Percentiles rank a stretch among this genome's conserved stretches.
Conservation (phyloP, 441 rosid genomes). For the Populus hybrid region DNA sequence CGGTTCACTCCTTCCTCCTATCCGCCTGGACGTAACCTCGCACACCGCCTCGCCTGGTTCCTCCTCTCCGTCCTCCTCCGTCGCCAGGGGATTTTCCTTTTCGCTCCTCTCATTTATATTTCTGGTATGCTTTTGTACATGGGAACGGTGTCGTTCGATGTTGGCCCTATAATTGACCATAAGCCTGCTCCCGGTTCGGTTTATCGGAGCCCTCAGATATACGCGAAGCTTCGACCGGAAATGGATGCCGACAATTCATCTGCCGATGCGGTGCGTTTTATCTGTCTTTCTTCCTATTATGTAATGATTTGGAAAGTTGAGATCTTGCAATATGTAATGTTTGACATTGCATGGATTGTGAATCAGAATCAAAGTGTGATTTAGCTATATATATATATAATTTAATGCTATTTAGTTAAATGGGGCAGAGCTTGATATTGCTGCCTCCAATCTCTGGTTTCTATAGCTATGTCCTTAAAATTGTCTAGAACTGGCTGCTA, state of each 20-base stretch:
- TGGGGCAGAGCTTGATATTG: neutral
- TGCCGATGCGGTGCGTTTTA: conserved; percentile 70
- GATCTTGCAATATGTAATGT: neutral
- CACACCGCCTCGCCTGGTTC: conserved; percentile 81
- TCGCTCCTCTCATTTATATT: conserved; percentile 83
- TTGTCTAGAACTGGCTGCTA: neutral
- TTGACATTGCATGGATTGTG: neutral
- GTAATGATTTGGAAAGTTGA: neutral
- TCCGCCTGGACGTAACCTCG: conserved; percentile 41
- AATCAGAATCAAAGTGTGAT: conserved; percentile 1
- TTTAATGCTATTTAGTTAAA: neutral
- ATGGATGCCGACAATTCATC: conserved; percentile 91
- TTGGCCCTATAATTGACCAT: conserved; percentile 52
- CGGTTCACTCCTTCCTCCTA: conserved; percentile 44
- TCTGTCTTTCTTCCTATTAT: neutral
- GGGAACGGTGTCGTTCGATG: conserved; percentile 86
- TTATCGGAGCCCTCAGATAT: conserved; percentile 85
- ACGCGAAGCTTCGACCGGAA: conserved; percentile 68
- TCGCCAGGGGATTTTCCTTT: conserved; percentile 82
- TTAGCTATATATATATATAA: neutral
- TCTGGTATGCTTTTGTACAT: conserved; percentile 90
- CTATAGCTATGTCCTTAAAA: neutral
- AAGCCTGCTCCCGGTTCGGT: conserved; percentile 80
- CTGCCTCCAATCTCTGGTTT: neutral
- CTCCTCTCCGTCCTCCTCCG: conserved; percentile 85